Conservation (phyloP, 257 asterid genomes). For the Solanum chmielewskii region DNA sequence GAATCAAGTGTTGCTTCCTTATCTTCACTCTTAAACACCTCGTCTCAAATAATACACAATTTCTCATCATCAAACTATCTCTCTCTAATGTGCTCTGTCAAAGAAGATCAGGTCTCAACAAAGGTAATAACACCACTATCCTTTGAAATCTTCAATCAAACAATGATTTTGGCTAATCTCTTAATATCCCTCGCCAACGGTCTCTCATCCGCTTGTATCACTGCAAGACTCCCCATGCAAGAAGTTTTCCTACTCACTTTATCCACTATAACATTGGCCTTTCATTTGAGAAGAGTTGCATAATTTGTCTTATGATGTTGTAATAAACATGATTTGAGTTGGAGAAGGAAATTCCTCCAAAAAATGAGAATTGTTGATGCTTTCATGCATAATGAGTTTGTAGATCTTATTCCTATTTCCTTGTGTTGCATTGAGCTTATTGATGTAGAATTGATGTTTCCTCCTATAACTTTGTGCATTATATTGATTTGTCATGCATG, state of each 20-base stretch:
- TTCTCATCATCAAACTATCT: not conserved
- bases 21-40: not conserved
- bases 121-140: not conserved
- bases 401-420: too few species aligned
- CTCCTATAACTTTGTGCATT: too few species aligned
- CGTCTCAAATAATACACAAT: not conserved
- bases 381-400: too few species aligned
- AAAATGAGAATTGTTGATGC: too few species aligned
- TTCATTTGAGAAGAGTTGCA: too few species aligned
- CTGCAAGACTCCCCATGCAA: not conserved
- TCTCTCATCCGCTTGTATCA: not conserved
- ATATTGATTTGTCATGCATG: too few species aligned
- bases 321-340: too few species aligned
- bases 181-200: not conserved
- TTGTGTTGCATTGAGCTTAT: too few species aligned
- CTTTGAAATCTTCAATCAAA: too few species aligned
- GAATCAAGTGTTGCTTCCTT: not conserved
- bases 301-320: too few species aligned
- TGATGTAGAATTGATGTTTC: too few species aligned
- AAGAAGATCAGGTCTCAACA: not conserved
- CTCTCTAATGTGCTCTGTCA: not conserved
- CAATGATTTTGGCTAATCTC: not conserved
- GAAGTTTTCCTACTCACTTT: not conserved
- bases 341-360: too few species aligned
- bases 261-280: not conserved